A percentile compares a stretch with the other conserved stretches of the same genome.
phyloP scores from a whole-genome alignment of 2,329 filamentous ascomycete species.

The Exophiala sp. region DNA sequence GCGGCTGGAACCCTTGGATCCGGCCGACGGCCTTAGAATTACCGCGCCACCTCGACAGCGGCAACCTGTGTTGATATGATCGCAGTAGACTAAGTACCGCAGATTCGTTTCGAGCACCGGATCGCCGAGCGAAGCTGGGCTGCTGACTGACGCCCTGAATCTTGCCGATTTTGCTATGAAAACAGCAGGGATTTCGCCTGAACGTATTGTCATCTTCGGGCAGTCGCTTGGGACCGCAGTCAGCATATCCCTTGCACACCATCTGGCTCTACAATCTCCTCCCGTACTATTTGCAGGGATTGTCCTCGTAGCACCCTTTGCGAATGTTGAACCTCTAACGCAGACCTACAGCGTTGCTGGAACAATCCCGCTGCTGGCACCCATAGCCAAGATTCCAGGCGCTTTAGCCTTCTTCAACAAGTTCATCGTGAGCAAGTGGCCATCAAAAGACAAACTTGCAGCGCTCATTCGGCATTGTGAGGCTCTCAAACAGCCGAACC shows the following conservation, averaged over 20 bases:
- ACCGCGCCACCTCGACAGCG: slow-evolving; percentile 53
- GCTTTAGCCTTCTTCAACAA: slow-evolving; percentile 47
- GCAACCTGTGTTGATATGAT: slow-evolving; percentile 55
- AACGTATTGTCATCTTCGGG: slow-evolving; percentile 56
- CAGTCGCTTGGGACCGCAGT: slow-evolving; percentile 60
- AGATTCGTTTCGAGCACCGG: slow-evolving; percentile 73
- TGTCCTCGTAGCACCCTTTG: slow-evolving; percentile 57
- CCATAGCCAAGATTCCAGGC: slow-evolving; percentile 47
- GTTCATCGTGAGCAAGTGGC: slow-evolving; percentile 52
- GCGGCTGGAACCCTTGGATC: slow-evolving; percentile 56
- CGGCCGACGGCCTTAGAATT: slow-evolving; percentile 53
- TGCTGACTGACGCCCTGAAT: slow-evolving; percentile 53
- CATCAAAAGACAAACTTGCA: slow-evolving; percentile 48
- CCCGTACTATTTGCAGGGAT: slow-evolving; percentile 53
- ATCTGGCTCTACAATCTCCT: slow-evolving; percentile 40
- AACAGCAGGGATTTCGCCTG: slow-evolving; percentile 50
- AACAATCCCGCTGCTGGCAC: slow-evolving; percentile 53
- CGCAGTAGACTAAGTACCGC: slow-evolving; percentile 70
- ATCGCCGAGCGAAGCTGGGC: slow-evolving; percentile 52
- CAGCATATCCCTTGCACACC: slow-evolving; percentile 43
- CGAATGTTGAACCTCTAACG: slow-evolving; percentile 52
- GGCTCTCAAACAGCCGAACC: slow-evolving; percentile 2
- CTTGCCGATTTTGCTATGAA: slow-evolving; percentile 55
- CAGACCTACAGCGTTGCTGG: slow-evolving; percentile 58
- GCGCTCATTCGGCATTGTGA: slow-evolving; percentile 42